Conservation (phyloP, 2,329 filamentous ascomycete species). For the Arthrobotrys iridis region DNA sequence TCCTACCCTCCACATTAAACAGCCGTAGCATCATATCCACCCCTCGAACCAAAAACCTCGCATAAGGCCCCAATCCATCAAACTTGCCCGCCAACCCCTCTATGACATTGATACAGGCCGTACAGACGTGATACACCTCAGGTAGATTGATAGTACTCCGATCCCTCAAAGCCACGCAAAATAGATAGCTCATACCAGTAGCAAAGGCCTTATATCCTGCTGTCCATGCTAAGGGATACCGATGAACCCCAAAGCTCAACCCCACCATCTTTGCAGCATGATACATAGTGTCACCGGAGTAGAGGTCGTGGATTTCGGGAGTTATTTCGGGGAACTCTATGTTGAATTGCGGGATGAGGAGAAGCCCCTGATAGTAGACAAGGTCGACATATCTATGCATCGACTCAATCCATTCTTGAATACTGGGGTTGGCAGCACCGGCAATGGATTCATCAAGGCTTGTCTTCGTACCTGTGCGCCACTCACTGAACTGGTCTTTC, state of each 20-base stretch:
- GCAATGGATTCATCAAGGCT: constrained; percentile 15
- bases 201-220: constrained; percentile 51
- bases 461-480: constrained; percentile 33
- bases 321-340: constrained; percentile 42
- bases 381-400: constrained; percentile 50
- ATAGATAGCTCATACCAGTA: constrained; percentile 43
- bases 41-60: constrained; percentile 30
- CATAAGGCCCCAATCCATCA: constrained; percentile 42
- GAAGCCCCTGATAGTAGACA: constrained; percentile 40
- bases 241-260: constrained; percentile 41
- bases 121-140: constrained; percentile 44
- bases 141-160: constrained; percentile 18
- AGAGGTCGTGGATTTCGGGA: constrained; percentile 1
- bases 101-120: constrained; percentile 49
- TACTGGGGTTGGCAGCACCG: background rate
- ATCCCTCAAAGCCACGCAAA: constrained; percentile 33
- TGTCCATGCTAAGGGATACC: constrained; percentile 46
- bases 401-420: constrained; percentile 30
- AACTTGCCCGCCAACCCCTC: constrained; percentile 33
- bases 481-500: constrained; percentile 18
- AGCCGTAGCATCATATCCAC: constrained; percentile 51
- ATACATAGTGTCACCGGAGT: constrained; percentile 39
- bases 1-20: constrained; percentile 41
- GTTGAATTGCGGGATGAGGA: constrained; percentile 48
- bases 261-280: constrained; percentile 43